Conservation (phyloP, 164 flowering plant species). For the Annona squamosa region DNA sequence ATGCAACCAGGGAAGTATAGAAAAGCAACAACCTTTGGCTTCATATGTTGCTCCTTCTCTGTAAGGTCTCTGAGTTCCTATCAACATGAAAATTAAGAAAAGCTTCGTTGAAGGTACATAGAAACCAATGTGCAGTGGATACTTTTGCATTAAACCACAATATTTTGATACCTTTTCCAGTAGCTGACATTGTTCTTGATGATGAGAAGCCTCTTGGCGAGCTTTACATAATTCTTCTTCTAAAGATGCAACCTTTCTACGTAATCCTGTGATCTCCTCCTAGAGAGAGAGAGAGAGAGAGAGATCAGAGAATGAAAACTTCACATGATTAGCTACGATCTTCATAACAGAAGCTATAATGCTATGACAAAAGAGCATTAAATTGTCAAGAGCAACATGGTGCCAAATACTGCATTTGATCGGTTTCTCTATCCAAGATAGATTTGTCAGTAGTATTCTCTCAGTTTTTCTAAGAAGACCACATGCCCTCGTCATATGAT, state of each 20-base stretch:
- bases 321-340: no score
- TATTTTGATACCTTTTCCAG: slow-evolving; percentile 57
- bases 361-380: no score
- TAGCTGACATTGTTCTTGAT: slow-evolving; percentile 38
- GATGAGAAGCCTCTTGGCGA: slow-evolving; percentile 57
- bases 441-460: no score
- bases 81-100: slow-evolving; percentile 2
- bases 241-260: slow-evolving; percentile 51
- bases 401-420: no score
- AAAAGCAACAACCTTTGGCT: slow-evolving; percentile 66
- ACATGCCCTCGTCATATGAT: no score
- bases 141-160: slow-evolving; percentile 1
- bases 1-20: background rate
- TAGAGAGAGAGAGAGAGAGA: slow-evolving; percentile 11
- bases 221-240: slow-evolving; percentile 73
- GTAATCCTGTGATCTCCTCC: slow-evolving; percentile 61
- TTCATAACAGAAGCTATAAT: no score
- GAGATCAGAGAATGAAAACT: background rate
- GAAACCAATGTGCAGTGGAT: background rate
- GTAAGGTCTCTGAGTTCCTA: slow-evolving; percentile 86
- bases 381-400: no score
- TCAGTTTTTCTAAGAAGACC: no score
- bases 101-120: background rate
- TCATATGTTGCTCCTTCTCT: slow-evolving; percentile 75
- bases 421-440: no score